Base-by-base conservation (phyloP, 305 asterid species). In the Fraxinus sp. region DNA sequence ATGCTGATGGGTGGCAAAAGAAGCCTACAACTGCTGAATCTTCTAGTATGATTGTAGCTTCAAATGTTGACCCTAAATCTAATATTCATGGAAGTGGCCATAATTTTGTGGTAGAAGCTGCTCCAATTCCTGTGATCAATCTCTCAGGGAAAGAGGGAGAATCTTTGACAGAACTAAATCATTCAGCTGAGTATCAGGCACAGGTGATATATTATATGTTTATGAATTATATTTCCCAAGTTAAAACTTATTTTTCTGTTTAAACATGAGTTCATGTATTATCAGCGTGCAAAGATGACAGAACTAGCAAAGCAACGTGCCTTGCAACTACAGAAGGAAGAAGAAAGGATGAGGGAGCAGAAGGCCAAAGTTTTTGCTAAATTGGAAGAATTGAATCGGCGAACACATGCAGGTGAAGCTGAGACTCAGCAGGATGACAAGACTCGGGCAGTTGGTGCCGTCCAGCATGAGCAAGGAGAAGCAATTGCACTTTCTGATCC, bases 311-410 rank as follows among this genome's bases (percentile, higher is more conserved):
- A 90, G 89, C 97, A 95, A 83, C 96, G 96, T 57, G 93, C 93
- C 78, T 80, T 91, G 73, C 94, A 92, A 84, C 85, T 88, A 37
- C 98, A 92, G 87, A 92, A 87, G 91, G 97, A 95, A 91, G 99
- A 92, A 86, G 98, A 93, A 86, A 86, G 97, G 68, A 88, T 35
- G 28, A 92, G 90, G 86, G 98, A 97, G 85, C 98, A 93, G 91
- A 97, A 85, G 87, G 98, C 98, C 80, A 97, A 95, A 88, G 98
- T 98, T 86, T 86, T 90, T 13, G 98, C 98, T 79, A 97, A 97
- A 89, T 87, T 97, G 86, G 97, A 95, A 87, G 99, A 97, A 90
- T 87, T 97, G 88, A 93, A 97, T 85, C 89, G 97, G 79, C 94
- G 98, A 62, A 83, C 91, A 78, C 92, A 84, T 75, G 87, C 89